Evolutionary conservation across 108 stramenopile species (phyloP), one percentile per base, ranked within the genome.

Genomic region (Bacterosira constricta): DNA sequence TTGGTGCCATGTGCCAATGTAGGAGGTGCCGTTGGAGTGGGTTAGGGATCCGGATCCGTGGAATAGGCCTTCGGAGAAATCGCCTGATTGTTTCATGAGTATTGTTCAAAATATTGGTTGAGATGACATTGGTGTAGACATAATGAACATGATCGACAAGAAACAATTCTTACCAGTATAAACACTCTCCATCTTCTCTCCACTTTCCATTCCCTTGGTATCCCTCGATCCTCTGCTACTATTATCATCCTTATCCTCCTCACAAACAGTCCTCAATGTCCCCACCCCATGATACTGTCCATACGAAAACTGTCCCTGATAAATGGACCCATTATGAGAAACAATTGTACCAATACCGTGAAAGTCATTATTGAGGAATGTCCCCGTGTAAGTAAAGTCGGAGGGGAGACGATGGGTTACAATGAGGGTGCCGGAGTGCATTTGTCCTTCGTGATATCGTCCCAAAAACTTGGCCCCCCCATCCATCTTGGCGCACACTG

Each of bases 391-490:
- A 17, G 79, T 70, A 45, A 66, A 74, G 17, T 60, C 67, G 8
- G 39, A 27, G 18, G 71, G 34, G 0, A 45, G 27, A 29, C 42
- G 36, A 21, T 55, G 29, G 0, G 66, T 20, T 0, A 66, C 65
- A 21, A 67, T 64, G 26, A 75, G 56, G 7, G 79, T 80, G 3
- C 79, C 79, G 9, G 39, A 51, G 26, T 75, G 64, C 67, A 80
- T 74, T 10, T 50, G 11, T 21, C 79, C 67, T 26, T 63, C 67
- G 12, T 44, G 37, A 75, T 75, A 66, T 49, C 64, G 39, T 26
- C 79, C 79, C 53, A 80, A 37, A 52, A 80, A 80, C 50, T 80
- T 80, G 26, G 68, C 79, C 4, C 42, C 42, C 6, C 66, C 73
- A 47, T 75, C 65, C 52, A 80, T 63, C 73, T 80, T 80, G 6